Percentiles rank a stretch among this genome's conserved stretches.
These are phyloP conservation scores for Ustilago xerochloae DNA, from an alignment of 1,284 basidiomycete species.

Conservation along the genomic window DNA sequence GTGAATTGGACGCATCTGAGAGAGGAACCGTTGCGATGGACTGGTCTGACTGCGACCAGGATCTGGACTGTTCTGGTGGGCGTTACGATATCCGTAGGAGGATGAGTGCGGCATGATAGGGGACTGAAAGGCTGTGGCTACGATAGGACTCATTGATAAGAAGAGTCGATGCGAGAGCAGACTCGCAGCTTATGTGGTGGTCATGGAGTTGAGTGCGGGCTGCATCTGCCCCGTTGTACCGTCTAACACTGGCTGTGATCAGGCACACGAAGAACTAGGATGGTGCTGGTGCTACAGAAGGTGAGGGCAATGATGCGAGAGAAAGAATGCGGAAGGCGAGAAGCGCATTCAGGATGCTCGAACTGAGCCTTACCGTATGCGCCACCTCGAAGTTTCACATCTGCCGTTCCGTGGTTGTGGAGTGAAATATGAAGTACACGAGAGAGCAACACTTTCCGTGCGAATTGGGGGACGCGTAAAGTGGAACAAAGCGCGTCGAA, in stretches of 20 bases:
- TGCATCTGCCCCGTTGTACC: too few relatives aligned
- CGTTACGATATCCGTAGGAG: constrained; percentile 6
- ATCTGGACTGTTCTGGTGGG: not conserved
- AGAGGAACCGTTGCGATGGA: constrained; percentile 24
- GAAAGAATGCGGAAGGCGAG: too few relatives aligned
- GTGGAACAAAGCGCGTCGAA: too few relatives aligned
- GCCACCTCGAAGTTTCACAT: too few relatives aligned
- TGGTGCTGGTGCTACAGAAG: too few relatives aligned
- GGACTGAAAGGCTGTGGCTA: not conserved
- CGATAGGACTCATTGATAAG: not conserved
- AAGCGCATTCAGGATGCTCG: too few relatives aligned
- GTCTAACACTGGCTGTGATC: too few relatives aligned
- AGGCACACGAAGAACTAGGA: too few relatives aligned
- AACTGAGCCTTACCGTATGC: too few relatives aligned
- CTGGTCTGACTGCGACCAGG: not conserved
- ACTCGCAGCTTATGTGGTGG: not conserved
- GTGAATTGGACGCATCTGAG: constrained; percentile 18
- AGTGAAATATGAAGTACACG: constrained; percentile 4
- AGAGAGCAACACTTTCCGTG: constrained; percentile 28
- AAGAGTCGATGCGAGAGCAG: not conserved
- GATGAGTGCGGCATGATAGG: constrained; percentile 8
- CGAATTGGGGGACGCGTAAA: constrained; percentile 20
- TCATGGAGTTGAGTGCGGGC: not conserved
- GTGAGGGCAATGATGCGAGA: too few relatives aligned
- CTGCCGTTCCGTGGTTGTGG: too few relatives aligned